A percentile compares a stretch with the other conserved stretches of the same genome.
These are phyloP conservation scores for Populus alba DNA, from an alignment of 345 rosid species.

Conservation along the genomic window DNA sequence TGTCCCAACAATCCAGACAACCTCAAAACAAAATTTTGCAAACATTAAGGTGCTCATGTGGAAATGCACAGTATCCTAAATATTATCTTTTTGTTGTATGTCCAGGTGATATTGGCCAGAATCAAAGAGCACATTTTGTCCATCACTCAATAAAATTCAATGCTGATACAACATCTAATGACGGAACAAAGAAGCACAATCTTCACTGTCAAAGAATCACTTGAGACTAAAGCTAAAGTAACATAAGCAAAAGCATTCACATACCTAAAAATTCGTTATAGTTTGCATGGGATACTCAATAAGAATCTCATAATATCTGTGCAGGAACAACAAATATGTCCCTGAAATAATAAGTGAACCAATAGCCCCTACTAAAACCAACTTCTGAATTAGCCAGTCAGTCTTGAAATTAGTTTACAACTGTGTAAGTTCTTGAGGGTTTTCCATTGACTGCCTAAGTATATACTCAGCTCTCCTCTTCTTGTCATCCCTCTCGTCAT, in stretches of 20 bases:
- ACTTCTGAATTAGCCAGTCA: constrained; percentile 22
- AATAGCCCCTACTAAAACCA: constrained; percentile 16
- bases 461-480: constrained; percentile 94
- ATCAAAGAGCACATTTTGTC: constrained; percentile 12
- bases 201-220: constrained; percentile 25
- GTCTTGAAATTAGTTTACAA: constrained; percentile 39
- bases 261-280: constrained; percentile 35
- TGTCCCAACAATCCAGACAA: not conserved
- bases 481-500: constrained; percentile 91
- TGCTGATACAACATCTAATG: constrained; percentile 17
- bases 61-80: not conserved
- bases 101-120: not conserved
- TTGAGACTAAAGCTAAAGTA: constrained; percentile 17
- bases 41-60: not conserved
- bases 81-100: not conserved
- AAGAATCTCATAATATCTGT: constrained; percentile 12
- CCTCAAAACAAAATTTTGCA: not conserved
- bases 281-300: constrained; percentile 7
- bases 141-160: not conserved
- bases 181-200: constrained; percentile 9
- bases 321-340: constrained; percentile 6
- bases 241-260: constrained; percentile 21
- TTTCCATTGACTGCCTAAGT: constrained; percentile 80
- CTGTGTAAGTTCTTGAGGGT: constrained; percentile 84
- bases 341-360: not conserved